Conservation (phyloP, 305 asterid genomes). For the Caryopteris hybrid region DNA sequence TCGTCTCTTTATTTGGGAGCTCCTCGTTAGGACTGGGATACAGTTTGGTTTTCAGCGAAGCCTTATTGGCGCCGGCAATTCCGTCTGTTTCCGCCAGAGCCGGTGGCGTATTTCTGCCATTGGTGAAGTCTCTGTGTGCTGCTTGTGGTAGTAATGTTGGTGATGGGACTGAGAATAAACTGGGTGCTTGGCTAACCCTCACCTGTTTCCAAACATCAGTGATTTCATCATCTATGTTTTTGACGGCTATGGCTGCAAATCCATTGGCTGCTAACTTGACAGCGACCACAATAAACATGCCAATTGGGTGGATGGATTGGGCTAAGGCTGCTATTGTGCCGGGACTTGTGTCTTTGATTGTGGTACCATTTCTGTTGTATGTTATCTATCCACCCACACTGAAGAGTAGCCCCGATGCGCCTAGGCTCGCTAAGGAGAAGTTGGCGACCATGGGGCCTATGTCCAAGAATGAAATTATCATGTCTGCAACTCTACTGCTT, state of each 20-base stretch:
- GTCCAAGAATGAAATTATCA: slow-evolving; percentile 79
- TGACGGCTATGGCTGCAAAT: slow-evolving; percentile 98
- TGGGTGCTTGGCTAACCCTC: slow-evolving; percentile 95
- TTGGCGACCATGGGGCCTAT: slow-evolving; percentile 84
- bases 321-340: slow-evolving; percentile 97
- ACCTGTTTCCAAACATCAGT: slow-evolving; percentile 95
- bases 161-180: slow-evolving; percentile 82
- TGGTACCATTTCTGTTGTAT: slow-evolving; percentile 66
- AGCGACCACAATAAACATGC: slow-evolving; percentile 52
- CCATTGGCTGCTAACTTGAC: slow-evolving; percentile 93
- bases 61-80: slow-evolving; percentile 91
- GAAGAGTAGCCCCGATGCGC: slow-evolving; percentile 90
- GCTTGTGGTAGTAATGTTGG: slow-evolving; percentile 93
- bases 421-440: slow-evolving; percentile 71
- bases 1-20: slow-evolving; percentile 82
- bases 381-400: slow-evolving; percentile 57
- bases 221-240: slow-evolving; percentile 90
- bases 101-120: slow-evolving; percentile 87
- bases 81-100: slow-evolving; percentile 97
- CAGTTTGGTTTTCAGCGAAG: slow-evolving; percentile 92
- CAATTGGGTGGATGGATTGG: slow-evolving; percentile 99
- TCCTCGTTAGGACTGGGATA: slow-evolving; percentile 86
- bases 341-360: slow-evolving; percentile 69
- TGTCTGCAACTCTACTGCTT: slow-evolving; percentile 78
- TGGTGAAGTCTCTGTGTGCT: slow-evolving; percentile 81